Percentiles rank a stretch among this genome's conserved stretches.
Conservation (phyloP, 148 eudicot genomes). For the Talinum fruticosum region DNA sequence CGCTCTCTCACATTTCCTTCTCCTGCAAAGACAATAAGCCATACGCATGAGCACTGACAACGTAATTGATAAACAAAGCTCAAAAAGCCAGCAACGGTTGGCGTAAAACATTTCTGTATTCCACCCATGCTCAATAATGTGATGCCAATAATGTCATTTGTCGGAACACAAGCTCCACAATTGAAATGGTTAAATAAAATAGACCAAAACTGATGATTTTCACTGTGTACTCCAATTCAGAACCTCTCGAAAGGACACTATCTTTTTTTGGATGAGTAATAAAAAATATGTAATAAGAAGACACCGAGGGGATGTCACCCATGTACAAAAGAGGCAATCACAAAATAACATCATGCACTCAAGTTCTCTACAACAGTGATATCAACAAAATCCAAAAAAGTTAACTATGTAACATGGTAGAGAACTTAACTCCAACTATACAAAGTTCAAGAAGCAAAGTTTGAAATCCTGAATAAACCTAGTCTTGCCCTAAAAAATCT, state of each 20-base stretch:
- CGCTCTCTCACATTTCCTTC: slow-evolving; percentile 71
- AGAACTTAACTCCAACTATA: too few relatives aligned
- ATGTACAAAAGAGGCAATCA: too few relatives aligned
- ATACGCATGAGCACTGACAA: slow-evolving; percentile 9
- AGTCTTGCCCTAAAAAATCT: too few relatives aligned
- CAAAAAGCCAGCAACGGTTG: background rate
- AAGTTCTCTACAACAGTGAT: too few relatives aligned
- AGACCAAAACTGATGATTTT: background rate
- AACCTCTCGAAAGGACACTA: background rate
- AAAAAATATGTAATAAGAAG: too few relatives aligned
- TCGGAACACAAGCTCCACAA: background rate
- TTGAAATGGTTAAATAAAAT: background rate
- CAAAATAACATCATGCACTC: too few relatives aligned
- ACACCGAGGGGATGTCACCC: too few relatives aligned
- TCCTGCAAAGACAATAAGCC: slow-evolving; percentile 40
- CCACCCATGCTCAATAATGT: background rate
- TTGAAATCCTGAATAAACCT: too few relatives aligned
- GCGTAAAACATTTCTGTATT: background rate
- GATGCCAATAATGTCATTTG: background rate
- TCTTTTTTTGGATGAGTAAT: too few relatives aligned
- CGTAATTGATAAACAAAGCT: background rate
- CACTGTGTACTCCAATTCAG: background rate
- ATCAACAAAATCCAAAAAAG: too few relatives aligned
- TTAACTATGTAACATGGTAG: too few relatives aligned
- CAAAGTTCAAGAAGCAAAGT: too few relatives aligned